These are phyloP conservation scores for Syzygium syzygioides DNA, from an alignment of 441 rosid species.

Conservation along the genomic window DNA sequence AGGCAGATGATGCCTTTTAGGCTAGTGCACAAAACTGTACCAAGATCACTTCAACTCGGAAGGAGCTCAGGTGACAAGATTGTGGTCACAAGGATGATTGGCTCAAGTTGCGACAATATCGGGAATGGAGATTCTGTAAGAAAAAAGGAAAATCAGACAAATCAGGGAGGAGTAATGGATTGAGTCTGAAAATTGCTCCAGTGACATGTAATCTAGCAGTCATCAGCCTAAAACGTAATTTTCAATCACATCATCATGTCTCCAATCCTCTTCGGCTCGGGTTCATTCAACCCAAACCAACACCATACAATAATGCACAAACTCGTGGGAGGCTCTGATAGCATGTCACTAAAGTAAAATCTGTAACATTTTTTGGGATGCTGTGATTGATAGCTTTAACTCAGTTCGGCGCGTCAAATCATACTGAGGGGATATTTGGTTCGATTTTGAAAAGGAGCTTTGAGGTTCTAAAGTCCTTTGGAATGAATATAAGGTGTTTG, in stretches of 20 bases:
- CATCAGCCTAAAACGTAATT: too few relatives aligned
- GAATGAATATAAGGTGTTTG: too few relatives aligned
- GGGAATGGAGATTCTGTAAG: too few relatives aligned
- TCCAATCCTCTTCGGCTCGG: too few relatives aligned
- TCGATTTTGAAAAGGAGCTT: too few relatives aligned
- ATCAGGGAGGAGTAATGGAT: too few relatives aligned
- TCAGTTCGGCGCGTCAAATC: rapidly evolving
- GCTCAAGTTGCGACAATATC: not conserved
- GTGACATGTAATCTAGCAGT: too few relatives aligned
- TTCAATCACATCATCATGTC: too few relatives aligned
- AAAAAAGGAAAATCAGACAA: too few relatives aligned
- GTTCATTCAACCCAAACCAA: not conserved
- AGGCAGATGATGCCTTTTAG: not conserved
- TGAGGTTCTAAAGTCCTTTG: too few relatives aligned
- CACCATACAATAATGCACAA: not conserved
- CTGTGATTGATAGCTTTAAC: not conserved
- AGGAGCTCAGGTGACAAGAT: not conserved
- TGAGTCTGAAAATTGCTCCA: too few relatives aligned
- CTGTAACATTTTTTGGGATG: not conserved
- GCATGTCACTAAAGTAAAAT: not conserved
- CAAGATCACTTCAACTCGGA: not conserved
- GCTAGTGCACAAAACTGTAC: not conserved
- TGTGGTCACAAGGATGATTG: not conserved
- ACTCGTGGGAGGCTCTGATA: not conserved
- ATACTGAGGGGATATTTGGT: not conserved